Conservation (phyloP, 1,284 basidiomycete genomes). For the Trichosporon ovoides region DNA sequence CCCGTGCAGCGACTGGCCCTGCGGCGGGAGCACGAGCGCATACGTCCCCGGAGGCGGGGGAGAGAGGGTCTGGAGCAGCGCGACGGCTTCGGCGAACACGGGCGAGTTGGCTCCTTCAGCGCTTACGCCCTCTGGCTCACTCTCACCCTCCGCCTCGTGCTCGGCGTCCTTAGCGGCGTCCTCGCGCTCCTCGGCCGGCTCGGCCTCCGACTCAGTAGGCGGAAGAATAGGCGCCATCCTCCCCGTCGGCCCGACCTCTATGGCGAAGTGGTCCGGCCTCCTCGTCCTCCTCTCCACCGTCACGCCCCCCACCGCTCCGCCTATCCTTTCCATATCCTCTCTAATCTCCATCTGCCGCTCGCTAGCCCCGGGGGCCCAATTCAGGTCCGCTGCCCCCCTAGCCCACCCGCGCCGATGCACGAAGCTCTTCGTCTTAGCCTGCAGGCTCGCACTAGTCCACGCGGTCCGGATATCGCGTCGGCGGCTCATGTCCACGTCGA, state of each 20-base stretch:
- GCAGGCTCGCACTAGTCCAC: conserved; percentile 31
- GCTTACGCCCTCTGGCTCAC: not conserved
- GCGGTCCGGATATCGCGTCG: conserved; percentile 25
- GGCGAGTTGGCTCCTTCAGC: conserved; percentile 6
- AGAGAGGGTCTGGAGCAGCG: conserved; percentile 25
- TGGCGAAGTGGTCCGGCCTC: conserved; percentile 25
- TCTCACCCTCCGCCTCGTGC: too few species aligned
- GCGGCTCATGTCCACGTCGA: conserved; percentile 17
- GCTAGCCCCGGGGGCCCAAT: conserved; percentile 24
- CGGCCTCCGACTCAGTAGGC: not conserved
- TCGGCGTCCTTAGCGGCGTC: not conserved
- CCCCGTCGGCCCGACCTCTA: conserved; percentile 24
- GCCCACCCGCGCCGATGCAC: conserved; percentile 32
- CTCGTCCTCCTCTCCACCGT: not conserved
- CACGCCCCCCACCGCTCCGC: not conserved
- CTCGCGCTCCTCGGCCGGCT: not conserved
- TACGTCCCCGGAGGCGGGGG: conserved; percentile 29
- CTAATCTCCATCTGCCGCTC: conserved; percentile 15
- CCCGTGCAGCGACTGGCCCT: conserved; percentile 19
- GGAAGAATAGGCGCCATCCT: conserved; percentile 3
- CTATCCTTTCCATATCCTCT: conserved; percentile 16
- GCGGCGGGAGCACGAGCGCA: conserved; percentile 28
- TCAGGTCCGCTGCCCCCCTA: conserved; percentile 18
- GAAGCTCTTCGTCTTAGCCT: conserved; percentile 21
- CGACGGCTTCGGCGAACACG: conserved; percentile 26